Conservation (phyloP, 306 rosid genomes). For the Sophora flavescens region DNA sequence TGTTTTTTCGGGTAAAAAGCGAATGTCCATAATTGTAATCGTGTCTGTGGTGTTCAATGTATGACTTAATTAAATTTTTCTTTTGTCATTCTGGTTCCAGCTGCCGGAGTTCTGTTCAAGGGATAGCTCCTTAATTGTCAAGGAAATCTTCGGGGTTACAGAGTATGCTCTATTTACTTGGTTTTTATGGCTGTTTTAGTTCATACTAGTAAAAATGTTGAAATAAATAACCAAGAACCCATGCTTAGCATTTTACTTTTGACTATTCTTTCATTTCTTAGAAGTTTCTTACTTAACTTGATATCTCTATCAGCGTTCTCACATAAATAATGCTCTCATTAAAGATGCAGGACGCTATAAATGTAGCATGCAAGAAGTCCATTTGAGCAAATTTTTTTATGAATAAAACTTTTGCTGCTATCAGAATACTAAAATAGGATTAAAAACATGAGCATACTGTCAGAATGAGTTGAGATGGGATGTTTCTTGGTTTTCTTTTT, state of each 20-base stretch:
- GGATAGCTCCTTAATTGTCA: slow-evolving; percentile 82
- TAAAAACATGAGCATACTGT: slow-evolving; percentile 2
- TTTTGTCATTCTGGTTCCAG: slow-evolving; percentile 56
- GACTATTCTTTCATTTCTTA: not conserved
- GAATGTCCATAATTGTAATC: slow-evolving; percentile 6
- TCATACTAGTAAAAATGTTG: not conserved
- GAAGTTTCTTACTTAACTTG: not conserved
- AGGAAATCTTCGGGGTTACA: slow-evolving; percentile 94
- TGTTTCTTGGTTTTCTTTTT: slow-evolving; percentile 32
- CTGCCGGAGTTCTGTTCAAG: slow-evolving; percentile 87
- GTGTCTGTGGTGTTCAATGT: slow-evolving; percentile 34
- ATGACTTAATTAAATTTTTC: slow-evolving; percentile 42
- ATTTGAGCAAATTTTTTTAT: not conserved
- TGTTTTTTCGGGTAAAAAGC: not conserved
- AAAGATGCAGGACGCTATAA: slow-evolving; percentile 16
- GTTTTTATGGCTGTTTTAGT: slow-evolving; percentile 19
- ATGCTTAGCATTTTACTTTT: not conserved
- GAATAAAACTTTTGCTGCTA: not conserved
- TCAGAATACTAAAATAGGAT: slow-evolving; percentile 18
- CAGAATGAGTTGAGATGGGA: not conserved
- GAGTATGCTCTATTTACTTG: slow-evolving; percentile 69
- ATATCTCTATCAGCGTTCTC: slow-evolving; percentile 6
- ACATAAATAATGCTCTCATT: not conserved
- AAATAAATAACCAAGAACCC: slow-evolving; percentile 9
- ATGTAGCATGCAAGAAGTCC: slow-evolving; percentile 25